Evolutionary conservation across 306 rosid species (phyloP).

Genomic region (Pterocarpus macrocarpus): DNA sequence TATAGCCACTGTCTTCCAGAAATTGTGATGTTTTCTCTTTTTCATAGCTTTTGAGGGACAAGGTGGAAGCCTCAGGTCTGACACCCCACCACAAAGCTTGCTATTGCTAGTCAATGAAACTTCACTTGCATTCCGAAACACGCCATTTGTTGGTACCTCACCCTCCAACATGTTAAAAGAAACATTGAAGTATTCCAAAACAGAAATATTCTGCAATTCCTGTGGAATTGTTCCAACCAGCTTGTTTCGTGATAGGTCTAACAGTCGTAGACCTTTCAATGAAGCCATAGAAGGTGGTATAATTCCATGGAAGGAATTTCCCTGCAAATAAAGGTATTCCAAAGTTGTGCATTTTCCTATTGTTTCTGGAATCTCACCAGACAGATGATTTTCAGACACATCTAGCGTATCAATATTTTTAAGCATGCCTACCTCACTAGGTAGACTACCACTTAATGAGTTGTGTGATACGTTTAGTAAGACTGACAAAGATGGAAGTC

Average conservation of each 20-base stretch:
- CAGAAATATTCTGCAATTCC: background rate
- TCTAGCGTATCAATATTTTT: background rate
- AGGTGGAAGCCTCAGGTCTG: slow-evolving; percentile 25
- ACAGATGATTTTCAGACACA: slow-evolving; percentile 33
- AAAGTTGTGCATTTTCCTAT: slow-evolving; percentile 29
- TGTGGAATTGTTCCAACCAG: slow-evolving; percentile 39
- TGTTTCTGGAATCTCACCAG: slow-evolving; percentile 21
- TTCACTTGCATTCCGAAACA: slow-evolving; percentile 26
- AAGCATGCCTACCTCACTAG: slow-evolving; percentile 24
- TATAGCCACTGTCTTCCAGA: background rate
- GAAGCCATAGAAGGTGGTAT: slow-evolving; percentile 32
- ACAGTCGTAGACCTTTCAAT: slow-evolving; percentile 12
- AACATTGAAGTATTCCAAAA: slow-evolving; percentile 21
- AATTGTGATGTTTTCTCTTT: background rate
- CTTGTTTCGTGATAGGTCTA: slow-evolving; percentile 32
- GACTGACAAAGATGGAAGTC: background rate
- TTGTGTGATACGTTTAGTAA: background rate
- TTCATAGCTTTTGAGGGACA: slow-evolving; percentile 22
- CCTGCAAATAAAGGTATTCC: slow-evolving; percentile 29
- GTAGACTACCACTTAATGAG: slow-evolving; percentile 15
- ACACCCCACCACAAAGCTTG: slow-evolving; percentile 37
- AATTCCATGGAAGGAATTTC: slow-evolving; percentile 23
- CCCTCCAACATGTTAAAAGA: slow-evolving; percentile 44
- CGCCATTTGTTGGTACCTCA: slow-evolving; percentile 36
- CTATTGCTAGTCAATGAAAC: background rate